phyloP scores from a whole-genome alignment of 371 early-diverging fungal species.

The Mortierella polycephala region DNA sequence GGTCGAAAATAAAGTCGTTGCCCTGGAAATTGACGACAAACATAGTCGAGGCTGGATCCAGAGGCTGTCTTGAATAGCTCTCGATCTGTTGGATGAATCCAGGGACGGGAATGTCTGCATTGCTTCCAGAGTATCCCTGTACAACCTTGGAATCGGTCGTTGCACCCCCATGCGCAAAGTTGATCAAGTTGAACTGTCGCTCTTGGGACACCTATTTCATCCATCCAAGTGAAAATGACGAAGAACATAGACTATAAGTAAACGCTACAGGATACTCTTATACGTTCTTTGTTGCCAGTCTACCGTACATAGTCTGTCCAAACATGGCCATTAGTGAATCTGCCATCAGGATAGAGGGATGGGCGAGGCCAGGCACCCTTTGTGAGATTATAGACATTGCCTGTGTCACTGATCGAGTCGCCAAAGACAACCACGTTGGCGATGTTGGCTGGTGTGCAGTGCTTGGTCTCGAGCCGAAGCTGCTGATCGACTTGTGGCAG shows the following conservation, averaged over 20 bases:
- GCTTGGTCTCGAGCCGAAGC: slow-evolving; percentile 2
- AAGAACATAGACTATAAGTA: not conserved
- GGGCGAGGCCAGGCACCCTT: slow-evolving; percentile 27
- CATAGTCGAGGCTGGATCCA: slow-evolving; percentile 15
- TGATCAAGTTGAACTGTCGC: slow-evolving; percentile 12
- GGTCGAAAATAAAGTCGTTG: slow-evolving; percentile 41
- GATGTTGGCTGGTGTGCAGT: slow-evolving; percentile 13
- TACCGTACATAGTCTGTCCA: slow-evolving; percentile 52
- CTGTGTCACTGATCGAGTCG: slow-evolving; percentile 46
- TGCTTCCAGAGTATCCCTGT: slow-evolving; percentile 33
- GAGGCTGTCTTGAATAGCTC: not conserved
- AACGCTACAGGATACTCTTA: not conserved
- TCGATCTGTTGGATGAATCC: slow-evolving; percentile 50
- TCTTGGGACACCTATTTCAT: slow-evolving; percentile 30
- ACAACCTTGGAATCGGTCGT: slow-evolving; percentile 33
- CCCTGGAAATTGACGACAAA: slow-evolving; percentile 37
- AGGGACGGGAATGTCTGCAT: slow-evolving; percentile 35
- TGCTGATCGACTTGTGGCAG: slow-evolving; percentile 10
- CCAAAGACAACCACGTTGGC: slow-evolving; percentile 39
- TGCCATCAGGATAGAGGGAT: slow-evolving; percentile 26
- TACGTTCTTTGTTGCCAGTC: not conserved
- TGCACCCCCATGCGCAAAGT: slow-evolving; percentile 57
- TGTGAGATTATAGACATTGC: slow-evolving; percentile 29
- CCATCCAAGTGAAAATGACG: not conserved
- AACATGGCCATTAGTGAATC: slow-evolving; percentile 55